phyloP scores from a whole-genome alignment of 1,284 basidiomycete genomes.

The Ceratobasidium sp. region DNA sequence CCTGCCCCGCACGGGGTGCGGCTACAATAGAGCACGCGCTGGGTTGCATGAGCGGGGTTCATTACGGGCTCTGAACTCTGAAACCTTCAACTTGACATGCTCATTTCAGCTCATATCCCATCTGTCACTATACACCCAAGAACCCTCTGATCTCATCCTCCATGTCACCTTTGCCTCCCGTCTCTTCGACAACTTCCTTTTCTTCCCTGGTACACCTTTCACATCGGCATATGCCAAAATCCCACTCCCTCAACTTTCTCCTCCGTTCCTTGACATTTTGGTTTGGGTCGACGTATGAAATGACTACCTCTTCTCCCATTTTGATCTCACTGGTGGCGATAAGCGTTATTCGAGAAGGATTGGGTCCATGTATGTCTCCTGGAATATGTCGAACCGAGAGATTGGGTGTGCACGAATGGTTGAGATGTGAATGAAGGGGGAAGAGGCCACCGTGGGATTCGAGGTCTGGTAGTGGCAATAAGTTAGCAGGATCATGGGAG shows the following conservation, averaged over 20 bases:
- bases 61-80: no score
- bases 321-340: constrained; percentile 71
- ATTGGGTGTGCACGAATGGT: constrained; percentile 84
- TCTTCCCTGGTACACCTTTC: constrained; percentile 63
- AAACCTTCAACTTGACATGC: no score
- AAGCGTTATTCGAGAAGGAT: constrained; percentile 69
- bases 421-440: constrained; percentile 84
- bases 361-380: constrained; percentile 53
- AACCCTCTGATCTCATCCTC: constrained; percentile 59
- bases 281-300: constrained; percentile 79
- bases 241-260: constrained; percentile 72
- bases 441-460: constrained; percentile 90
- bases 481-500: background rate
- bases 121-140: constrained; percentile 49
- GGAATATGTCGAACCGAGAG: constrained; percentile 67
- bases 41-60: no score
- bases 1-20: no score
- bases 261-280: constrained; percentile 62
- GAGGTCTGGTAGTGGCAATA: constrained; percentile 61
- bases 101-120: background rate
- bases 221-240: constrained; percentile 74
- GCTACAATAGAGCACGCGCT: no score
- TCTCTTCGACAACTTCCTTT: no score
- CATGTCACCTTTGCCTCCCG: constrained; percentile 47
- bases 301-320: constrained; percentile 71